Evolutionary conservation across 78 protist species (phyloP), one percentile per base, ranked within the genome.

Genomic region (Pelomyxa schiedti): DNA sequence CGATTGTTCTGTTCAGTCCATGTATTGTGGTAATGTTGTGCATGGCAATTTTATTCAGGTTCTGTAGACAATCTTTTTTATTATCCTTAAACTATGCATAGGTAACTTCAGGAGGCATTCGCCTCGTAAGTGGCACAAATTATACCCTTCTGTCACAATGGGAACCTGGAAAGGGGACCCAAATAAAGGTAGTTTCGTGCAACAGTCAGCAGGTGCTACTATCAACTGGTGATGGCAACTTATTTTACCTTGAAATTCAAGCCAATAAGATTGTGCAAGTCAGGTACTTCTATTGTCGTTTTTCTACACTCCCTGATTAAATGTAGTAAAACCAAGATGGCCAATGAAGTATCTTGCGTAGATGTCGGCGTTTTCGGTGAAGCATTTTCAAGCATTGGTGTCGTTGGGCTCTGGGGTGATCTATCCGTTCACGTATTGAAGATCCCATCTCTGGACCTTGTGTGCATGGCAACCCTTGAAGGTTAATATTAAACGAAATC

Each of bases 351-450:
- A 4, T 70, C 92, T 3, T 91, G 95, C 83, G 6, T 91, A 2
- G 77, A 87, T 72, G 66, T 87, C 22, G 39, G 67, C 24, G 66
- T 75, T 3, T 66, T 77, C 2, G 81, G 38, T n/a, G 88, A n/a
- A 3, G 3, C 8, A 3, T 41, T 26, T 16, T 37, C 78, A 3
- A 39, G 64, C 32, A 0, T 83, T 26, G 65, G 74, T 30, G 81
- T 83, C 16, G 91, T 74, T 39, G 97, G 97, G 2, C 5, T 80
- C 39, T 93, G 97, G 97, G 74, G 76, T 9, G 93, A 78, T 39
- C 75, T 87, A 26, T 41, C 76, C 9, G 66, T 92, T 1, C 40
- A 84, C 3, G 24, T 91, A 22, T 70, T 93, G 24, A 6, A 3
- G 24, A n/a, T 89, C n/a, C 91, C 92, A n/a, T 8, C 42, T 28